Base-by-base conservation (phyloP, 306 rosid species). In the Quercus bicolor region DNA sequence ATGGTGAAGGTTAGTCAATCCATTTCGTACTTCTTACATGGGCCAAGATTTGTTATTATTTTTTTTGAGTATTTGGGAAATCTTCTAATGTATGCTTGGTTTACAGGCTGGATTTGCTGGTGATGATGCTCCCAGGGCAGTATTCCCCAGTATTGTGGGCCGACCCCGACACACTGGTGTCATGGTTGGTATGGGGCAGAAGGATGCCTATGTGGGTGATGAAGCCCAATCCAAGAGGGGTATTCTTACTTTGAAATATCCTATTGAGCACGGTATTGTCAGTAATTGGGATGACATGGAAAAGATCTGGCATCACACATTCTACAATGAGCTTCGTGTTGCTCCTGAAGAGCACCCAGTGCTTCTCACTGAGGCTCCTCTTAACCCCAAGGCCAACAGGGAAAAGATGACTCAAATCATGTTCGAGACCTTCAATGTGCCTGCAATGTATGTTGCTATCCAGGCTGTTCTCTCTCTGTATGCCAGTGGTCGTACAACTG, bases 221-320 rank as follows among this genome's bases (percentile, higher is more conserved):
- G 98, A 94, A 80, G 98, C 98, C 79, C 98, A 94, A 69, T 94
- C 98, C 2, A 94, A 94, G 81, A 92, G 98, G 87, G 98, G 98
- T 92, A 94, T 94, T 70, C 97, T 94, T 76, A 94, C 97, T 73
- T 87, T 94, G 82, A 94, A 94, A 76, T 94, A 94, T 78, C 98
- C 98, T 52, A 94, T 94, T 80, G 98, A 94, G 90, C 98, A 94
- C 23, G 98, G 98, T 78, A 94, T 94, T 56, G 98, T 94, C 75
- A 94, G 98, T 85, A 94, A 94, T 86, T 94, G 98, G 98, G 98
- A 94, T 87, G 98, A 94, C 87, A 94, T 94, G 98, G 98, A 94
- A 76, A 94, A 94, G 93, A 94, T 94, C 78, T 94, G 98, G 98
- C 98, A 94, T 91, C 98, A 94, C 81, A 94, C 98, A 68, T 94